Evolutionary conservation across 2,329 filamentous ascomycete species (phyloP).

Genomic region (Tolypocladium inflatum): DNA sequence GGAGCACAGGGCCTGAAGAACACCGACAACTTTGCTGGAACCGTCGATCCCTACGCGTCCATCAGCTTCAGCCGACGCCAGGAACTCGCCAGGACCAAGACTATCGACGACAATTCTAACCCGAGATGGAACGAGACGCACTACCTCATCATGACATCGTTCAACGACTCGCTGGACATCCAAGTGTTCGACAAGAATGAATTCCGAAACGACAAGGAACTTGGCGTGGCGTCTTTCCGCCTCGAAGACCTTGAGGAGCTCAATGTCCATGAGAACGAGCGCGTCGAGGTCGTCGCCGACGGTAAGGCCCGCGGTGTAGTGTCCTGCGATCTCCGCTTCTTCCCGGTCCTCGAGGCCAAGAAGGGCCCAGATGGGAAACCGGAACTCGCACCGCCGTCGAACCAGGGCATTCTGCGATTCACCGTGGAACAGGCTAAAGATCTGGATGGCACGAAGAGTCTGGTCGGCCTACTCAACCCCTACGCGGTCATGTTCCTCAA

Average conservation of each 20-base stretch:
- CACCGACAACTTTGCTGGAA: conserved; percentile 84
- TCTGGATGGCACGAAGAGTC: conserved; percentile 81
- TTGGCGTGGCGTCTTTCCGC: conserved; percentile 77
- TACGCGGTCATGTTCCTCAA: conserved; percentile 86
- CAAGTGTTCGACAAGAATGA: conserved; percentile 91
- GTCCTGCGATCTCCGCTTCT: conserved; percentile 81
- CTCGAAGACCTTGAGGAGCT: conserved; percentile 75
- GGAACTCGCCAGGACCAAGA: conserved; percentile 82
- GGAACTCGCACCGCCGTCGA: conserved; percentile 76
- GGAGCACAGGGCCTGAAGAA: conserved; percentile 91
- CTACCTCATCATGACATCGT: conserved; percentile 87
- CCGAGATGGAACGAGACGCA: conserved; percentile 96
- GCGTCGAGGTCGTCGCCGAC: conserved; percentile 73
- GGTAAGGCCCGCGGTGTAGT: conserved; percentile 77
- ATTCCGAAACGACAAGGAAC: conserved; percentile 89
- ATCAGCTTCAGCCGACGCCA: conserved; percentile 77
- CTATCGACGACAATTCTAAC: conserved; percentile 71
- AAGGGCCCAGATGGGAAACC: conserved; percentile 67
- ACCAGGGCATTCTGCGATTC: conserved; percentile 89
- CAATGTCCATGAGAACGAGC: conserved; percentile 71
- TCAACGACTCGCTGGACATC: conserved; percentile 79
- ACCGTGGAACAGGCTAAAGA: conserved; percentile 95
- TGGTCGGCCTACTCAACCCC: conserved; percentile 84
- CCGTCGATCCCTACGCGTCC: conserved; percentile 80
- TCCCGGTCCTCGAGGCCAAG: conserved; percentile 73